Base-by-base conservation (phyloP, 768 basidiomycete genomes). In the Suillus paluster region DNA sequence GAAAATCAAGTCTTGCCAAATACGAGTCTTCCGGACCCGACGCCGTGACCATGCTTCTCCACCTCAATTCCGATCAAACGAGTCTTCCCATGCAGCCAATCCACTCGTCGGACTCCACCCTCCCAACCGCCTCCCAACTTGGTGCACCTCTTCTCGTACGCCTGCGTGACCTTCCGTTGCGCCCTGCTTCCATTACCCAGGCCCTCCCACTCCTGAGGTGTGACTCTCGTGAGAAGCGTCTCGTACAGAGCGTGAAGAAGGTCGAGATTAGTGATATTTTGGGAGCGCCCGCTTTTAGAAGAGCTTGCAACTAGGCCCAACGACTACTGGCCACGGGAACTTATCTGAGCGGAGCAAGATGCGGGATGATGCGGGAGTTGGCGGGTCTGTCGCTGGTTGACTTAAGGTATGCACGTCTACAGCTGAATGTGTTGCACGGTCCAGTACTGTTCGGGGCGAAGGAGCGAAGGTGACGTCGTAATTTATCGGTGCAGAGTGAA, bases 51-150 rank as follows among this genome's bases (percentile, higher is more conserved):
- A 52, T 77, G 74, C 63, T 81, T 85, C 67, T 83, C 80, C 62
- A 87, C 79, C 67, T 88, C 86, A 63, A 90, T 79, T 27, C 89
- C 89, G 36, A 86, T 77, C 41, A 90, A 70, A 50, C 78, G 75
- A 36, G 84, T 87, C 68, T 86, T 88, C 36, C 82, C 80, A 21
- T 84, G 84, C 49, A 90, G 77, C 81, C 85, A 89, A 74, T 90
- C 89, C 15, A 90, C 71, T 55, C 89, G 76, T 50, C 86, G 80
- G 33, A 91, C 85, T n/a, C 89, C 89, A 21, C 80, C 80, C 30
- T 88, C 86, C 87, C 87, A 88, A 14, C 86, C 87, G 2, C 84
- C 87, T 30, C 86, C 87, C 87, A 83, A 80, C 65, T 78, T 80
- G 59, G 78, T 75, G 62, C 89, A 90, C 36, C 89, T 77, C 64